Evolutionary conservation across 2,329 filamentous ascomycete species (phyloP), one percentile per base, ranked within the genome.

Genomic region (Sordariomycetes sp.): DNA sequence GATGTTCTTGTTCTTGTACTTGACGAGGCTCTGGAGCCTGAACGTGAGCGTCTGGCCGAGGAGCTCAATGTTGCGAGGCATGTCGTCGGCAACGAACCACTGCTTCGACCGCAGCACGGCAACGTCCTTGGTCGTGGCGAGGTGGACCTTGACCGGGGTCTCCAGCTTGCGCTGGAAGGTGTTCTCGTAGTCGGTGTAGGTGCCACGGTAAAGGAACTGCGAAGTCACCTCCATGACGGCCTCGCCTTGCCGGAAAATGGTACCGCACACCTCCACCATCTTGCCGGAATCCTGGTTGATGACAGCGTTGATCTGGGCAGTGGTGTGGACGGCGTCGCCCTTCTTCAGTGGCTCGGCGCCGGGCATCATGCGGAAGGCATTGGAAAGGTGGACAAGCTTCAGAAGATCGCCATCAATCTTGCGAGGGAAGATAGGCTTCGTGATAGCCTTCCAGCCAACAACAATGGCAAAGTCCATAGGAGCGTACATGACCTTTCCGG

Each of bases 251-350:
- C 94, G 88, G 58, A 82, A 87, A 67, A 99, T 96, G 6, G 94
- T 99, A 62, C 94, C 94, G 67, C 92, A 97, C n/a, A 99, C 93
- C 74, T 99, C 95, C 20, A 99, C 95, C 92, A 99, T 97, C 80
- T 99, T 99, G 54, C 94, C 94, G 60, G 94, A 91, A 16, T 96
- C 91, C 72, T 99, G 92, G 76, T 97, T 99, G 77, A 99, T 88
- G 67, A 99, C 91, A 18, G 94, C 91, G 66, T 99, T 97, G 76
- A 99, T 89, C 71, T 95, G 91, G 51, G 94, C 94, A 58, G 90
- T 96, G 3, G 94, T 97, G 62, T 90, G 86, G 22, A 99, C 83
- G 62, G 92, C 84, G 70, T 99, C 94, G 34, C 91, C 94, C 76
- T 96, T 96, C 81, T 96, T 95, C 61, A 99, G 76, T 18, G 94